A percentile compares a stretch with the other conserved stretches of the same genome.
These are phyloP conservation scores for Stellera chamaejasme DNA, from an alignment of 345 rosid genomes.

Conservation along the genomic window DNA sequence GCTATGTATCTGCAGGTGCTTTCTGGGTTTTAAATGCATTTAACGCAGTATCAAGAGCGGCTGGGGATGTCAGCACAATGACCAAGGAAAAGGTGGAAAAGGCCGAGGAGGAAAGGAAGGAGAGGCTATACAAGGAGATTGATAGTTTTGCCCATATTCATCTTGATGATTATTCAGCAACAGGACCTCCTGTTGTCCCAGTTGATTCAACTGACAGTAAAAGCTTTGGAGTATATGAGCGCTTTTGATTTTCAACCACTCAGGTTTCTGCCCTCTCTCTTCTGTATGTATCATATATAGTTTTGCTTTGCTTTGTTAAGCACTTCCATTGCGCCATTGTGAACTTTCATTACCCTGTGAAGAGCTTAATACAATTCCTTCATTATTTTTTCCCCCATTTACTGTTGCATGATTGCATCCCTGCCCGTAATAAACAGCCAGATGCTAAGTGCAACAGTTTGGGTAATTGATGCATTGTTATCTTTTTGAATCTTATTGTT, in stretches of 20 bases:
- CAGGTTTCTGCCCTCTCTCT: too few species aligned
- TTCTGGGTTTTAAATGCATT: conserved; percentile 36
- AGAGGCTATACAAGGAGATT: conserved; percentile 12
- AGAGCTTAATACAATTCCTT: too few species aligned
- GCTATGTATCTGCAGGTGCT: conserved; percentile 29
- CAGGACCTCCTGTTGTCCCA: conserved; percentile 19
- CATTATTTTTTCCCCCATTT: too few species aligned
- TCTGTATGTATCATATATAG: too few species aligned
- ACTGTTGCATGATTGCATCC: too few species aligned
- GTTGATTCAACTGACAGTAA: conserved; percentile 15
- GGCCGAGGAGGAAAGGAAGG: conserved; percentile 31
- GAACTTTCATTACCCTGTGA: background rate
- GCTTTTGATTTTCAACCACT: conserved; percentile 1
- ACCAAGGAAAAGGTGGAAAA: conserved; percentile 33
- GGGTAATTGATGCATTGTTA: too few species aligned
- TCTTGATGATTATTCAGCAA: conserved; percentile 9
- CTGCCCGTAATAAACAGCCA: too few species aligned
- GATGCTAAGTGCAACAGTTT: too few species aligned
- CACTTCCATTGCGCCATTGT: background rate
- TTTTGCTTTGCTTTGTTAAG: background rate
- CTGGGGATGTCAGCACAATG: conserved; percentile 30
- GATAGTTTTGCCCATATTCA: conserved; percentile 10
- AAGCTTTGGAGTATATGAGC: conserved; percentile 17
- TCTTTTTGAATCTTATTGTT: too few species aligned
- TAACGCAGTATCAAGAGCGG: conserved; percentile 29